Evolutionary conservation across 2,329 filamentous ascomycete genomes (phyloP).

Genomic region (Cercospora sp.): DNA sequence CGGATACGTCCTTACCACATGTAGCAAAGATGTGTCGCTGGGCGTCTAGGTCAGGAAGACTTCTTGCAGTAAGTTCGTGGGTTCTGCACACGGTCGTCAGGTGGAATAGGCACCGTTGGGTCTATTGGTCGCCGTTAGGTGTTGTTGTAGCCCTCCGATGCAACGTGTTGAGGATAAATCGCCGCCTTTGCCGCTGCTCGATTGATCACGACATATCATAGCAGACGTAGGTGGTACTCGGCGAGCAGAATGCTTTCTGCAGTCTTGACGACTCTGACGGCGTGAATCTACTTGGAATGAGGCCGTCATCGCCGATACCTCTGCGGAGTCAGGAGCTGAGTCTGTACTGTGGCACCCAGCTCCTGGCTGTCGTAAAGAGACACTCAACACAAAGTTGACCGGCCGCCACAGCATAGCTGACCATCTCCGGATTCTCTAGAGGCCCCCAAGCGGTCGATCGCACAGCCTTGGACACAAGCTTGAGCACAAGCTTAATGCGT

Average conservation of each 20-base stretch:
- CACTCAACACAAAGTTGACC: background rate
- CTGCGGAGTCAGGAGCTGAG: background rate
- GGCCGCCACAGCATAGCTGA: background rate
- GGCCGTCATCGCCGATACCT: background rate
- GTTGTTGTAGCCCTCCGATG: background rate
- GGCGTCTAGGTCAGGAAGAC: background rate
- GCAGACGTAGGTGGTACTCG: background rate
- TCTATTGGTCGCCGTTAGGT: background rate
- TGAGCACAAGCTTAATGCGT: slow-evolving; percentile 6
- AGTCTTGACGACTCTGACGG: background rate
- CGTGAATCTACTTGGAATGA: background rate
- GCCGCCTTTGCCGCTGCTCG: slow-evolving; percentile 1
- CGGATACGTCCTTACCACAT: background rate
- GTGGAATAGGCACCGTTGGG: background rate
- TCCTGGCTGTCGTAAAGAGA: background rate
- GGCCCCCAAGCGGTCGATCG: background rate
- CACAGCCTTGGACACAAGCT: background rate
- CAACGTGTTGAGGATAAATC: background rate
- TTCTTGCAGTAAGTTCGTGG: background rate
- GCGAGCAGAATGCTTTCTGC: background rate
- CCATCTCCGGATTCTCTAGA: background rate
- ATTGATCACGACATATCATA: background rate
- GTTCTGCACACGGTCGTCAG: background rate
- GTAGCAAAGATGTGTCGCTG: background rate
- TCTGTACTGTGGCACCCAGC: background rate